phyloP scores from a whole-genome alignment of 495 filamentous ascomycete genomes.

The Penicillium cosmopolitanum region DNA sequence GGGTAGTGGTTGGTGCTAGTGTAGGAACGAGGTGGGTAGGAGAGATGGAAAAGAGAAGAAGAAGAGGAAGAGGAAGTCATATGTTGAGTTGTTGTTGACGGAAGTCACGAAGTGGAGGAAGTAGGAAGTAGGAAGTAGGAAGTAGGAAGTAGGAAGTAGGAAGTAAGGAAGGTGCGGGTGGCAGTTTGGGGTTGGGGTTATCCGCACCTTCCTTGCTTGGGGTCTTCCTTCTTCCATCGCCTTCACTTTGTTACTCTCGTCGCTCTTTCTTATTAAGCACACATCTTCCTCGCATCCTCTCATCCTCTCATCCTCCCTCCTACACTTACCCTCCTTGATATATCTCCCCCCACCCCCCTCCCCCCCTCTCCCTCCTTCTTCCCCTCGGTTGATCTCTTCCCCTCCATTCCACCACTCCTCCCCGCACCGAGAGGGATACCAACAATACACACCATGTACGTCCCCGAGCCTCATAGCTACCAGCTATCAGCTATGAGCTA shows the following conservation, averaged over 20 bases:
- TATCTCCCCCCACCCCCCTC: constrained; percentile 4
- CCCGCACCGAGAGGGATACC: not conserved
- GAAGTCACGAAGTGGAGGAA: too few species aligned
- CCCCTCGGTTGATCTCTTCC: constrained; percentile 4
- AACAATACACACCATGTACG: not conserved
- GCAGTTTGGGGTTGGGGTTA: too few species aligned
- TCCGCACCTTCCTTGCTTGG: not conserved
- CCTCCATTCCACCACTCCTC: constrained; percentile 1
- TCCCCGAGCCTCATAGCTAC: constrained; percentile 3
- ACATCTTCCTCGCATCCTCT: constrained; percentile 3
- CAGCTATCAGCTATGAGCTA: not conserved
- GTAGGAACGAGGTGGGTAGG: not conserved
- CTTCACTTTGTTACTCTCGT: not conserved
- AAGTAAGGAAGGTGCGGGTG: too few species aligned
- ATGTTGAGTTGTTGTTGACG: too few species aligned
- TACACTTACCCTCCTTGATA: constrained; percentile 6
- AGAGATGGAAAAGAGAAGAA: not conserved
- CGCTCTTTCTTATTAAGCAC: constrained; percentile 7
- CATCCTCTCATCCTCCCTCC: constrained; percentile 4
- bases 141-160: too few species aligned
- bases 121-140: too few species aligned
- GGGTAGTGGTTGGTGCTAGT: not conserved
- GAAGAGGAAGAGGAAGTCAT: too few species aligned
- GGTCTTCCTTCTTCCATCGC: not conserved
- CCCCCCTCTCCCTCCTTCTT: not conserved